Evolutionary conservation across 1,284 basidiomycete species (phyloP), one percentile per base, ranked within the genome.

Genomic region (Laetiporus sulphureus): DNA sequence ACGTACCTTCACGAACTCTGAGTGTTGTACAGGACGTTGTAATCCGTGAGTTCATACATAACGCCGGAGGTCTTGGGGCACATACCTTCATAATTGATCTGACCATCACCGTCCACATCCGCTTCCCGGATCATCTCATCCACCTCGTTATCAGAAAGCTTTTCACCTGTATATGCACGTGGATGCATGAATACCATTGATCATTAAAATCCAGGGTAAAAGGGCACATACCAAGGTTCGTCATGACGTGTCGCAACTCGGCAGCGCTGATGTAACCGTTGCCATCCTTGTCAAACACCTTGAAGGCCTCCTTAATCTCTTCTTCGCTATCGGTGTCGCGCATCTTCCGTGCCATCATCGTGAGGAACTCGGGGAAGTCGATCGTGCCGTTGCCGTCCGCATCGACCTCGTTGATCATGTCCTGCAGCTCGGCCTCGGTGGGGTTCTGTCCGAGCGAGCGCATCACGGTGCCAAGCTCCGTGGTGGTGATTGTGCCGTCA

Each of bases 51-150:
- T n/a, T n/a, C n/a, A n/a, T n/a, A n/a, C n/a, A n/a, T n/a, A n/a
- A n/a, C n/a, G n/a, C n/a, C n/a, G 18, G 36, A 23, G 35, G 40
- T 21, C 20, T 24, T 15, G 33, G 10, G 11, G 5, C 21, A 65
- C 77, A 49, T 49, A 87, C 85, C 86, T 5, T 82, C 78, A 60
- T 89, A 89, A 65, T 90, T 87, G 67, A 89, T 89, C 66, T 89
- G 85, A 25, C 91, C 91, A 62, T 94, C 91, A 32, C 91, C 94
- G 60, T 98, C 93, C 40, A 91, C 79, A 65, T 99, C 95, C 41
- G 95, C 95, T 68, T 98, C 95, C 45, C 92, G 80, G 64, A 99
- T 98, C 95, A 99, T 98, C 71, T 96, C 92, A 55, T 94, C 89
- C 48, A 98, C 91, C 69, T 98, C 95, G 27, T 69, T 78, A 57